Base-by-base conservation (phyloP, 176 grass and related monocot genomes). In the Bolboschoenus planiculmis region DNA sequence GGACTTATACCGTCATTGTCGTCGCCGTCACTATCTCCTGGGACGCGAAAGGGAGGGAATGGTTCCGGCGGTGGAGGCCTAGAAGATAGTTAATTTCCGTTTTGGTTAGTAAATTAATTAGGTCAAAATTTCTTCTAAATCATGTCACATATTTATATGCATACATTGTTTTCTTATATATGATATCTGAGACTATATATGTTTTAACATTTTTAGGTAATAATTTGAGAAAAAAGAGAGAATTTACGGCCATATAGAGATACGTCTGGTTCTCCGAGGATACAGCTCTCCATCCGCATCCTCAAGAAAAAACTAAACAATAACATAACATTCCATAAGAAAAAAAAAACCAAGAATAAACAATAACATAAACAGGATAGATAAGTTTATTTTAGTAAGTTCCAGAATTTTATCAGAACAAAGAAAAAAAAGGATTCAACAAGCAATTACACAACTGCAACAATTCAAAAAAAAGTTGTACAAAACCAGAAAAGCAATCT, bases 41-140 rank as follows among this genome's bases (percentile, higher is more conserved):
- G 81, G 60, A 90, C 26, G 33, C 84, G 79, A 10, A 64, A 18
- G 1, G 88, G 88, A 1, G 88, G 81, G 64, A 79, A 43, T 3
- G 88, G 88, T 73, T 55, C n/a, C n/a, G n/a, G 88, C 33, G 23
- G 65, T 2, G 88, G 88, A 78, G 86, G 86, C n/a, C 88, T 90
- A 53, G 10, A 56, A 10, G 56, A 76, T 73, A 4, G 31, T 55
- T 76, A 57, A 39, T 14, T 70, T 35, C 11, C 68, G 37, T 6
- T 55, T 71, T 84, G 4, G 10, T 72, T 75, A 50, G 43, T 74
- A 48, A 26, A 75, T 21, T 50, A 2, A 50, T 50, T 74, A 30
- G 23, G 11, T 4, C 21, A 43, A 46, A 10, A 71, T 1, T 71
- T 24, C 0, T 11, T 42, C 20, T 24, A 24, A 1, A 47, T 48